Percentiles rank a stretch among this genome's conserved stretches.
phyloP scores from a whole-genome alignment of 306 rosid species.

The Acacia crassicarpa region DNA sequence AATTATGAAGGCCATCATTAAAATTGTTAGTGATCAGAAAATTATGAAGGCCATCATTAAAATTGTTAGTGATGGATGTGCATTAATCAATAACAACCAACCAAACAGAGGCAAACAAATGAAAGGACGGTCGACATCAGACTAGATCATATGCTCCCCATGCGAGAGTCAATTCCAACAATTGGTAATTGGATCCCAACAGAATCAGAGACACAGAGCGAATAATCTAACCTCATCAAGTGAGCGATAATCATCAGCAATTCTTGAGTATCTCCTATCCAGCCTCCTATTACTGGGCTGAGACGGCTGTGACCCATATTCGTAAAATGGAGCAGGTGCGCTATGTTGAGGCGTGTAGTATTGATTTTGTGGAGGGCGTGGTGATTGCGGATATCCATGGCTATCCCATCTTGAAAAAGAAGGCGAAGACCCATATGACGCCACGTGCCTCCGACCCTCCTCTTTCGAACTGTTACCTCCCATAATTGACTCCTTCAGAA shows the following conservation, averaged over 20 bases:
- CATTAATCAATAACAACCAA: constrained; percentile 33
- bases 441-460: constrained; percentile 36
- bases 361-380: constrained; percentile 40
- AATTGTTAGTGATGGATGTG: constrained; percentile 14
- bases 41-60: not conserved
- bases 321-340: constrained; percentile 37
- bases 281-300: constrained; percentile 42
- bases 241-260: constrained; percentile 77
- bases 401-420: constrained; percentile 48
- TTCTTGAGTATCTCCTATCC: constrained; percentile 70
- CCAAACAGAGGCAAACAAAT: constrained; percentile 13
- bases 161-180: not conserved
- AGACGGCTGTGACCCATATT: constrained; percentile 33
- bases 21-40: constrained; percentile 13
- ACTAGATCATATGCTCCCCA: not conserved
- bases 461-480: constrained; percentile 61
- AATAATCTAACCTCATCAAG: constrained; percentile 68
- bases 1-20: not conserved
- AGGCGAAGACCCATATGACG: constrained; percentile 38
- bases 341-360: constrained; percentile 45
- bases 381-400: constrained; percentile 47
- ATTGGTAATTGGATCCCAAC: not conserved
- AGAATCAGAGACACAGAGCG: constrained; percentile 17
- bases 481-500: constrained; percentile 46
- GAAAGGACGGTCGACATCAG: constrained; percentile 5